phyloP scores from a whole-genome alignment of 2,329 filamentous ascomycete species.

The Aspergillus ochraceoroseus region DNA sequence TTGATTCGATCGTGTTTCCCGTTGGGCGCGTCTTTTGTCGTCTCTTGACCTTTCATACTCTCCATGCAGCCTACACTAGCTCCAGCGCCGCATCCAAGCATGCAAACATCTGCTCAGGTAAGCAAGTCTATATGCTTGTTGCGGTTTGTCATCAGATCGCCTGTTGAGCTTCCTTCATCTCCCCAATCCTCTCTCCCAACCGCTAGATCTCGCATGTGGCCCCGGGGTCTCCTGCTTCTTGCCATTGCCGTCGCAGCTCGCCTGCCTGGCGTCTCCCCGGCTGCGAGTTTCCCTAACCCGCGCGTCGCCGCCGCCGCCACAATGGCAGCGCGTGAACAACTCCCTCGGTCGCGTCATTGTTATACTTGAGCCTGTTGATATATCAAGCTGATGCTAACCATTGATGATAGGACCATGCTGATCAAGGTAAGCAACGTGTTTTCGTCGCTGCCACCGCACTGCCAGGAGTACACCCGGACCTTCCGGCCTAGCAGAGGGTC shows the following conservation, averaged over 20 bases:
- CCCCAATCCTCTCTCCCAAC: background rate
- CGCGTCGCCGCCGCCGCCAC: constrained; percentile 4
- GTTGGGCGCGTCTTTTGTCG: constrained; percentile 20
- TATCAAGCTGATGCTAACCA: constrained; percentile 12
- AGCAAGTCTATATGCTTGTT: constrained; percentile 36
- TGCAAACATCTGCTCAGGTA: constrained; percentile 53
- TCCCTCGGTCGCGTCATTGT: constrained; percentile 14
- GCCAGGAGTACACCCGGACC: constrained; percentile 19
- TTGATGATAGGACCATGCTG: constrained; percentile 39
- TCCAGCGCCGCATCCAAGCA: constrained; percentile 47
- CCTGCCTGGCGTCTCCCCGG: constrained; percentile 1
- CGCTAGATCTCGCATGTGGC: background rate
- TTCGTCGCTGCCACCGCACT: constrained; percentile 12
- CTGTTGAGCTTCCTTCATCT: constrained; percentile 1
- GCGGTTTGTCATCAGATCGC: constrained; percentile 38
- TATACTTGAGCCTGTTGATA: background rate
- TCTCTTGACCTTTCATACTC: constrained; percentile 14
- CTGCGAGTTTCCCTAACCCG: constrained; percentile 10
- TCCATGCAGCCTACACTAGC: constrained; percentile 47
- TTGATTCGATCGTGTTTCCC: constrained; percentile 15
- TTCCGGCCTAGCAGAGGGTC: constrained; percentile 28
- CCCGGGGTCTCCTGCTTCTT: background rate
- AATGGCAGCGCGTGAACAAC: too few relatives aligned
- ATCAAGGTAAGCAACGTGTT: constrained; percentile 41
- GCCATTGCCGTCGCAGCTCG: constrained; percentile 2